Evolutionary conservation across 2,329 filamentous ascomycete genomes (phyloP).

Genomic region (Fonsecaea erecta): DNA sequence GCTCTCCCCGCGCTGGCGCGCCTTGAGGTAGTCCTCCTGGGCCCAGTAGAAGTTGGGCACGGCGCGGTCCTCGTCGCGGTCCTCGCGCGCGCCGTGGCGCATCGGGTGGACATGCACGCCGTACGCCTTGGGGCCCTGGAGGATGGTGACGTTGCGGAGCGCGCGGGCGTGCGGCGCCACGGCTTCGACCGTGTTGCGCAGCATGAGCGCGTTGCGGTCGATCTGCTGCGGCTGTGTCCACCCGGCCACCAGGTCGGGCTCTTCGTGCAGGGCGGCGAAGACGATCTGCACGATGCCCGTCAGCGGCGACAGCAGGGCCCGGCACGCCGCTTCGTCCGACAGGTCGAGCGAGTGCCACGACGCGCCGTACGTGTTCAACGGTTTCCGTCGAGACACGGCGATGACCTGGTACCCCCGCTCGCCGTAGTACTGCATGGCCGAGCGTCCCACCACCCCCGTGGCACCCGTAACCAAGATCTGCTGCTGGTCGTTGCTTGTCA

Average conservation of each 20-base stretch:
- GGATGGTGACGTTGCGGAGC: not conserved
- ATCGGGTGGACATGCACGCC: not conserved
- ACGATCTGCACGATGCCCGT: slow-evolving; percentile 1
- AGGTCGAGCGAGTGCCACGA: not conserved
- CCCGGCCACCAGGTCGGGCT: not conserved
- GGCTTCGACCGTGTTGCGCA: not conserved
- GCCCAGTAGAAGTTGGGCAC: not conserved
- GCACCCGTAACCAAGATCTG: not conserved
- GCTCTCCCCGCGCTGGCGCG: not conserved
- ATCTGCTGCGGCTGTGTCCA: not conserved
- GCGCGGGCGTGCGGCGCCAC: not conserved
- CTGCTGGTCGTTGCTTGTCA: too few relatives aligned
- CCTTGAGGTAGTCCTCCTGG: not conserved
- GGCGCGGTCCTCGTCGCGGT: not conserved
- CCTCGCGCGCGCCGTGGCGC: not conserved
- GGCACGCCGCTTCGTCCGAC: not conserved
- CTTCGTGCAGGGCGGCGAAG: not conserved
- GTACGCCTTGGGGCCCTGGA: not conserved
- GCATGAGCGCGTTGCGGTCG: not conserved
- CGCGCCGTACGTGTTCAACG: not conserved
- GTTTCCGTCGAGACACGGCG: not conserved
- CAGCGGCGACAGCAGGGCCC: not conserved
- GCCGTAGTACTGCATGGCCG: not conserved
- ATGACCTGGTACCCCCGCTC: not conserved
- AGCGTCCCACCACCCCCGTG: not conserved